These are phyloP conservation scores for Trichocomaceae sp. DNA, from an alignment of 2,329 filamentous ascomycete species.

Conservation along the genomic window DNA sequence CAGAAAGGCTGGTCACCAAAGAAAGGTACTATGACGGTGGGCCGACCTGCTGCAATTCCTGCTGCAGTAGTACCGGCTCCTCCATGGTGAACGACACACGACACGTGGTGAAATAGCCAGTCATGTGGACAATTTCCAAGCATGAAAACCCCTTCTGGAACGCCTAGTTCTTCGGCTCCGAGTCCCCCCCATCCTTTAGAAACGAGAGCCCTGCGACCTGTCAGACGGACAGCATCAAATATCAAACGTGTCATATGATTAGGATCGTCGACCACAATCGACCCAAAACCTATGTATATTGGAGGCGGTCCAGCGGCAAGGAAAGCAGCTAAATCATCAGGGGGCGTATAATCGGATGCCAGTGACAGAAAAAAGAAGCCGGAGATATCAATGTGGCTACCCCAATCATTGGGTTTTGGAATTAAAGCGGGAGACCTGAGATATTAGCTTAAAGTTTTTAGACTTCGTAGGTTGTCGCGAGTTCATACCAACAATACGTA, in stretches of 20 bases:
- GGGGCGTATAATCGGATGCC: constrained; percentile 59
- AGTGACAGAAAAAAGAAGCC: constrained; percentile 72
- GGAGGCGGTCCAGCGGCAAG: constrained; percentile 63
- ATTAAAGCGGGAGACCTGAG: constrained; percentile 63
- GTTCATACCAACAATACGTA: constrained; percentile 65
- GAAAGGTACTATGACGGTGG: constrained; percentile 78
- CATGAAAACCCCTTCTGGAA: constrained; percentile 76
- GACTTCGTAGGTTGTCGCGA: not conserved
- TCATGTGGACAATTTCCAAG: constrained; percentile 81
- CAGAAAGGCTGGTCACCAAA: constrained; percentile 82
- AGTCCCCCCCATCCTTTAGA: constrained; percentile 86
- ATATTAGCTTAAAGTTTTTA: constrained; percentile 18
- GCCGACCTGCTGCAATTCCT: constrained; percentile 71
- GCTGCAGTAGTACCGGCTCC: constrained; percentile 83
- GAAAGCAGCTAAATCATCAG: constrained; percentile 59
- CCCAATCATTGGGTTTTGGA: constrained; percentile 74
- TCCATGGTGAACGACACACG: constrained; percentile 78
- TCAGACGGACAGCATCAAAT: constrained; percentile 60
- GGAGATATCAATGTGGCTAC: constrained; percentile 61
- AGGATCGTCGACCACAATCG: constrained; percentile 72
- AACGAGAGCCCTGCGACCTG: constrained; percentile 69
- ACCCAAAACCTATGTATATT: constrained; percentile 77
- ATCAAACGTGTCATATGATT: constrained; percentile 64
- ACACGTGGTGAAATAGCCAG: constrained; percentile 78
- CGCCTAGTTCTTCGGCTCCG: constrained; percentile 54